Conservation (phyloP, 2,329 filamentous ascomycete genomes). For the Penicillium vulpinum region DNA sequence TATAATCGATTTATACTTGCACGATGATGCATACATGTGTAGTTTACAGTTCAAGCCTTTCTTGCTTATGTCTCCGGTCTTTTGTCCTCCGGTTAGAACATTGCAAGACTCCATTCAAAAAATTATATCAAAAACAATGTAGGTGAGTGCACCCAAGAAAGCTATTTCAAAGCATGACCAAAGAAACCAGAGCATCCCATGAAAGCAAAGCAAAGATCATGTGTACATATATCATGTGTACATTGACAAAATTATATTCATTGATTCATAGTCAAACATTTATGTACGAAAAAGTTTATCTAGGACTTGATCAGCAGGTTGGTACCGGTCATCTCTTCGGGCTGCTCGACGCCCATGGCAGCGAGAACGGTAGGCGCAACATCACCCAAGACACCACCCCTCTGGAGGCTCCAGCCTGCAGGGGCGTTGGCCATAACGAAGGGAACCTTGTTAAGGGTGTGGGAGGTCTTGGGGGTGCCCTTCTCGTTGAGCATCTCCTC, state of each 20-base stretch:
- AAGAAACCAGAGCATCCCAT: neutral
- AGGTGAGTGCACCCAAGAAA: neutral
- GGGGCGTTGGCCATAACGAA: slow-evolving; percentile 98
- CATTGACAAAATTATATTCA: slow-evolving; percentile 26
- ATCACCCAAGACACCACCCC: slow-evolving; percentile 88
- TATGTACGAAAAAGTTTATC: slow-evolving; percentile 23
- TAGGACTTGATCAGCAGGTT: slow-evolving; percentile 74
- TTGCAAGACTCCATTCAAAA: neutral
- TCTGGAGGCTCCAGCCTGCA: slow-evolving; percentile 80
- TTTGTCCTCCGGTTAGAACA: neutral
- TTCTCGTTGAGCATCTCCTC: slow-evolving; percentile 98
- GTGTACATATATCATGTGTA: slow-evolving; percentile 25
- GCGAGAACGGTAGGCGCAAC: slow-evolving; percentile 92
- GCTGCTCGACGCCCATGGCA: slow-evolving; percentile 86
- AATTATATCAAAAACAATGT: neutral
- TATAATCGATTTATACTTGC: neutral
- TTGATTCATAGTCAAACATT: slow-evolving; percentile 23
- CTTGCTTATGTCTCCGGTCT: neutral
- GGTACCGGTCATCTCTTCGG: slow-evolving; percentile 85
- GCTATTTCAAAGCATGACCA: neutral
- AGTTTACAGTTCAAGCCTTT: too few species aligned
- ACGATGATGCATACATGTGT: neutral
- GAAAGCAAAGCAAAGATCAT: neutral
- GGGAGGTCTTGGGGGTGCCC: slow-evolving; percentile 94
- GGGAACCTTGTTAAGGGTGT: slow-evolving; percentile 97